phyloP scores from a whole-genome alignment of 202 grass and related monocot species.

The Schoenoplectus tabernaemontani region DNA sequence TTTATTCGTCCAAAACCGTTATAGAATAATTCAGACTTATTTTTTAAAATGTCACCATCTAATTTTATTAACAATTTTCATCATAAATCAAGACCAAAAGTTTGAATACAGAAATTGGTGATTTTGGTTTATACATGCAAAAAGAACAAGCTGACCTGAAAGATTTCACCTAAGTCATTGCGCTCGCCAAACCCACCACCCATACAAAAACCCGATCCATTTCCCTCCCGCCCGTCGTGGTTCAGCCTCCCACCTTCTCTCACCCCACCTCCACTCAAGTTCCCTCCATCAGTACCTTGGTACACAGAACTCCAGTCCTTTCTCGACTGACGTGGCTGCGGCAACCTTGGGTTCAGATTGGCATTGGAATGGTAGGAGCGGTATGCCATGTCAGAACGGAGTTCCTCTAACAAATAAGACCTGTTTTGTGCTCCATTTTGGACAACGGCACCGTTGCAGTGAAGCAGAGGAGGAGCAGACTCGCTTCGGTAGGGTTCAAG shows the following conservation, averaged over 20 bases:
- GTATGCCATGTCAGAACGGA: conserved; percentile 53
- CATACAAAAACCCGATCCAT: conserved; percentile 26
- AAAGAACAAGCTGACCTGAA: conserved; percentile 49
- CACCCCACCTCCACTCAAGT: conserved; percentile 32
- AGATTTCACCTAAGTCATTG: conserved; percentile 49
- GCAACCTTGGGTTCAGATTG: conserved; percentile 78
- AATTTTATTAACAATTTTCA: too few relatives aligned
- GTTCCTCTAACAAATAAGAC: conserved; percentile 42
- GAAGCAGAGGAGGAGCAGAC: conserved; percentile 62
- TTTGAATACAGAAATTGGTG: too few relatives aligned
- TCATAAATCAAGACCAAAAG: not conserved
- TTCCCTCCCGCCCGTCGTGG: not conserved
- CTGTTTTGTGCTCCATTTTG: conserved; percentile 26
- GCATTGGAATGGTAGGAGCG: conserved; percentile 67
- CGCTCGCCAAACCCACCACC: conserved; percentile 29
- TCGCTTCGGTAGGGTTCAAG: conserved; percentile 66
- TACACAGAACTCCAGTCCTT: conserved; percentile 57
- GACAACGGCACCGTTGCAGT: conserved; percentile 30
- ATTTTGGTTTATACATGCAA: not conserved
- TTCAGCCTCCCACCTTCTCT: conserved; percentile 35
- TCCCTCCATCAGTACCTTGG: conserved; percentile 26
- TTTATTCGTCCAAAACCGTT: too few relatives aligned
- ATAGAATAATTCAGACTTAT: too few relatives aligned
- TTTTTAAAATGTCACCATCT: too few relatives aligned
- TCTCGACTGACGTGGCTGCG: conserved; percentile 54